Base-by-base conservation (phyloP, 768 basidiomycete species). In the Psilocybe cubensis region DNA sequence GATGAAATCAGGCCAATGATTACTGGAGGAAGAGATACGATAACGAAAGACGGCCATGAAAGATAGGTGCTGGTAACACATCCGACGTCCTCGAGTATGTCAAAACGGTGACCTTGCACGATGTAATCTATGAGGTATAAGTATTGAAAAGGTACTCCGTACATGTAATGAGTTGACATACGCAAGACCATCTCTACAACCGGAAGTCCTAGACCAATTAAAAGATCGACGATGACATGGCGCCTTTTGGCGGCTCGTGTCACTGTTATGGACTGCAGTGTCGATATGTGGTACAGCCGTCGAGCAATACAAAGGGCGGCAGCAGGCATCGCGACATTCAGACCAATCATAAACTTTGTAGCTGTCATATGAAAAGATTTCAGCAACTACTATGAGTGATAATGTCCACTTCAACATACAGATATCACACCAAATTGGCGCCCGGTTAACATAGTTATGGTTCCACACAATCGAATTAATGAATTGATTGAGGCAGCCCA, bases 381-480 rank as follows among this genome's bases (percentile, higher is more conserved):
- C 21, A 17, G 43, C 23, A 4, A 18, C 11, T 31, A n/a, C 6
- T 11, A 20, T 20, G 29, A 49, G 18, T 3, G 3, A 4, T 33
- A 23, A 5, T 35, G 14, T 24, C 10, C 29, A n/a, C n/a, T n/a
- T n/a, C 5, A 2, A 69, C 77, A 60, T 56, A 80, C 80, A 78
- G 62, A 83, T 79, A 64, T 89, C 87, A 63, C 87, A 89, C 85
- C 85, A 89, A 6, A 82, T 73, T 7, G 84, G 84, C 7, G 82
- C 78, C 62, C 63, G 71, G 63, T 85, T 82, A 46, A 80, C 72
- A 5, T 77, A 76, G 64, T 81, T 87, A 20, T 79, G 74, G 54
- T 75, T 75, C 92, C 92, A 94, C 11, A 92, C 67, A 29, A 91
- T 72, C 3, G 85, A 79, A 72, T 93, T 88, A 60, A 92, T 71